Conservation (phyloP, 768 basidiomycete species). For the Basidioascus undulatus region DNA sequence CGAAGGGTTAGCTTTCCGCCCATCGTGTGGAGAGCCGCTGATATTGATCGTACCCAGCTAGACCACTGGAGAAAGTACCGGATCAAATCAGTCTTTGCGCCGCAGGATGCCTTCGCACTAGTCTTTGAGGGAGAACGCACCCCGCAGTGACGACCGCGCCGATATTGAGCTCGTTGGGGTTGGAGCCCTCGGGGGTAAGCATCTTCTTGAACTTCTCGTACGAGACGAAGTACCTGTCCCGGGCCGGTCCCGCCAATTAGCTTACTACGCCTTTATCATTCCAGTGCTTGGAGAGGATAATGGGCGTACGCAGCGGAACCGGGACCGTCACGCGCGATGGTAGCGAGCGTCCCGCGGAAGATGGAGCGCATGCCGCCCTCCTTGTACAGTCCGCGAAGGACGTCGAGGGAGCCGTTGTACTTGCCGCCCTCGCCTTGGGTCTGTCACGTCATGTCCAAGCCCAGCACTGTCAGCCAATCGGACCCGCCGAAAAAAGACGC, state of each 20-base stretch:
- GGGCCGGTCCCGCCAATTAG: background rate
- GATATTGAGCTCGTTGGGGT: conserved; percentile 58
- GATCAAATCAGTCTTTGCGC: no score
- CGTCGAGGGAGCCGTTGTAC: conserved; percentile 81
- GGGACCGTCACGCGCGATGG: conserved; percentile 79
- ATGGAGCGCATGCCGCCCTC: conserved; percentile 83
- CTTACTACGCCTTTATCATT: no score
- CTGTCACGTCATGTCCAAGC: no score
- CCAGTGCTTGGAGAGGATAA: conserved; percentile 10
- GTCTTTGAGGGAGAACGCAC: no score
- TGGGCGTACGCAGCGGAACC: conserved; percentile 90
- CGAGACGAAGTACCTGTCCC: conserved; percentile 68
- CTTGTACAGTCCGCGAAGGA: conserved; percentile 65
- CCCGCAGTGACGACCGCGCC: conserved; percentile 74
- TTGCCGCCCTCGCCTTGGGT: conserved; percentile 69
- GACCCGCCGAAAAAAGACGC: conserved; percentile 6
- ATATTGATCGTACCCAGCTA: no score
- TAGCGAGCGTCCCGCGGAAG: conserved; percentile 81
- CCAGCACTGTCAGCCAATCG: no score
- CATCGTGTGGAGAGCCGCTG: no score
- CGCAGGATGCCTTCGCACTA: no score
- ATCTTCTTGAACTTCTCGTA: conserved; percentile 83
- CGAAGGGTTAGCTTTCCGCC: no score
- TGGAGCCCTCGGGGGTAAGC: conserved; percentile 54
- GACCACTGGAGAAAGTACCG: no score